A percentile compares a stretch with the other conserved stretches of the same genome.
Evolutionary conservation across 148 eudicot genomes (phyloP).

Genomic region (Rhododendron ovatum): DNA sequence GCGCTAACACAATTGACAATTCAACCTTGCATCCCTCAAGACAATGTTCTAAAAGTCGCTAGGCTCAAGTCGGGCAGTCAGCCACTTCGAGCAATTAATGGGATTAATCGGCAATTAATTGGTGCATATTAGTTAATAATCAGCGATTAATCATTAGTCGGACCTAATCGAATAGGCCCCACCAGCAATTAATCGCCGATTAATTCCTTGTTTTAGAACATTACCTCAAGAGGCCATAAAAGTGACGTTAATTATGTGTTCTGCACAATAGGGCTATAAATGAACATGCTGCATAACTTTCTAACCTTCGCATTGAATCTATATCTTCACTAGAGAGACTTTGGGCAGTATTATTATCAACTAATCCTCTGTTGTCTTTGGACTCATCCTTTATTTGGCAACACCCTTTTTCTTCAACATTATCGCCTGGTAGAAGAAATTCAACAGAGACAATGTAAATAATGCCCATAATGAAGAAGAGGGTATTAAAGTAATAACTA

Average conservation of each 20-base stretch:
- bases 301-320: conserved; percentile 70
- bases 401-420: conserved; percentile 38
- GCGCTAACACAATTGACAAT: not conserved
- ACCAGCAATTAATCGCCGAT: no score
- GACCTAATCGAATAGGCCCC: no score
- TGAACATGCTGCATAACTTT: not conserved
- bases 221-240: not conserved
- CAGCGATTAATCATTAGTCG: no score
- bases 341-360: conserved; percentile 93
- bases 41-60: no score
- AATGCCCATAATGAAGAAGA: not conserved
- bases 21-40: not conserved
- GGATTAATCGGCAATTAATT: no score
- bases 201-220: no score
- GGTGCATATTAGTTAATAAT: no score
- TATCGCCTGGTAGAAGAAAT: conserved; percentile 24
- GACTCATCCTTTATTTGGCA: conserved; percentile 33
- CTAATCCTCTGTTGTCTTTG: conserved; percentile 76
- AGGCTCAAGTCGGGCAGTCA: no score
- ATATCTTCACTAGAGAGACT: conserved; percentile 89
- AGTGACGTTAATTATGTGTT: not conserved
- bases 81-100: no score
- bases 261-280: not conserved
- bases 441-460: not conserved
- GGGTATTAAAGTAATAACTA: not conserved